phyloP scores from a whole-genome alignment of 495 filamentous ascomycete species.

The Paragyromitra xinjiangensis region DNA sequence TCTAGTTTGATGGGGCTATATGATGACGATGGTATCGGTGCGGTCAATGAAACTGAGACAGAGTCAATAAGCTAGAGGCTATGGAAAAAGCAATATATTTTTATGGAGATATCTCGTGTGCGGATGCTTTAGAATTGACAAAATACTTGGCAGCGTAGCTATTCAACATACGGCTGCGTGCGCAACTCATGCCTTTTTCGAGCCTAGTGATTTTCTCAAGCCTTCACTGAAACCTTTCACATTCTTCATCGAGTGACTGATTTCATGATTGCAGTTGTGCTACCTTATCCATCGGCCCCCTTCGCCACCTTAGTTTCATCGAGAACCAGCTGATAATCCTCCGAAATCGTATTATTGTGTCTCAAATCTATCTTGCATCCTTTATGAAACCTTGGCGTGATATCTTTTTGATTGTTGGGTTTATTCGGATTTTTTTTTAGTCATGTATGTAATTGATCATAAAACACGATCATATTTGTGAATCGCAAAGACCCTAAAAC shows the following conservation, averaged over 20 bases:
- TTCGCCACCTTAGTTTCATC: constrained; percentile 25
- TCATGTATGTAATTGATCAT: neutral
- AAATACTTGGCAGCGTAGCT: neutral
- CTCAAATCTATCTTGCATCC: constrained; percentile 17
- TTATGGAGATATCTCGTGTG: neutral
- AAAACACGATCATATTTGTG: neutral
- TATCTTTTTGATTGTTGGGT: neutral
- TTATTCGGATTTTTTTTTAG: constrained; percentile 6
- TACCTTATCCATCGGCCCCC: constrained; percentile 12
- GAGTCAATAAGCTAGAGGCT: neutral
- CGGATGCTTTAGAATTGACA: neutral
- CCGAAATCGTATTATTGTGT: constrained; percentile 5
- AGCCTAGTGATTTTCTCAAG: neutral
- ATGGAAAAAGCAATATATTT: neutral
- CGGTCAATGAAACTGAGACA: neutral
- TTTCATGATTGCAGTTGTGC: constrained; percentile 6
- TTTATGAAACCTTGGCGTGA: constrained; percentile 16
- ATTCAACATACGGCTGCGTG: neutral
- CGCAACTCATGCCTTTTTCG: neutral
- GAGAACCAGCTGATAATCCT: constrained; percentile 6
- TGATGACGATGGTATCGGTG: neutral
- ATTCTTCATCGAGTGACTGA: neutral
- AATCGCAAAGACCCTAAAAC: neutral
- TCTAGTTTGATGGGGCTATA: neutral
- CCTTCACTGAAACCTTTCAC: constrained; percentile 4